Conservation (phyloP, 768 basidiomycete genomes). For the Obba rivulosa region DNA sequence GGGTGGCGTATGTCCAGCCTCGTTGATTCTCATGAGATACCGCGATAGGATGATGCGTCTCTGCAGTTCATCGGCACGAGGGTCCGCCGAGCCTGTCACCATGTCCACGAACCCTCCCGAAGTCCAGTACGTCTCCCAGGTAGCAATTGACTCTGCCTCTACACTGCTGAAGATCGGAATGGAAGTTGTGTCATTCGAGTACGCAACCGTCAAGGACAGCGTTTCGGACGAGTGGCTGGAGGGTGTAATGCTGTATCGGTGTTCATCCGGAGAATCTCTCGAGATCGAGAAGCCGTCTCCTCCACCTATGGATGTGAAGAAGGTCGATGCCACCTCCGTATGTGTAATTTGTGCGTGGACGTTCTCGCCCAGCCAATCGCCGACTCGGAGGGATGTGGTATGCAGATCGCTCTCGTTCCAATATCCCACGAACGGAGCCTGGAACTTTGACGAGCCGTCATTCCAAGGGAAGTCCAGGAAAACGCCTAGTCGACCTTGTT, state of each 20-base stretch:
- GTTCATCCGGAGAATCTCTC: constrained; percentile 36
- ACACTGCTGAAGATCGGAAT: constrained; percentile 24
- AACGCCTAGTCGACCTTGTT: constrained; percentile 33
- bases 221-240: constrained; percentile 4
- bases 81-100: constrained; percentile 41
- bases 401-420: constrained; percentile 44
- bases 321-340: constrained; percentile 33
- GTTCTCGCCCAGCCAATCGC: constrained; percentile 8
- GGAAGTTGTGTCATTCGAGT: constrained; percentile 15
- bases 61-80: constrained; percentile 50
- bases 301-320: constrained; percentile 35
- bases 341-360: constrained; percentile 38
- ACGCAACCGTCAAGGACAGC: constrained; percentile 36
- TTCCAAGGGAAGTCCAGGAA: constrained; percentile 61
- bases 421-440: constrained; percentile 53
- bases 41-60: constrained; percentile 50
- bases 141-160: constrained; percentile 28
- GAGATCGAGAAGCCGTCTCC: constrained; percentile 36
- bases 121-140: constrained; percentile 47
- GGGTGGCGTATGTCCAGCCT: constrained; percentile 49
- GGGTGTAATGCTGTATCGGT: constrained; percentile 46
- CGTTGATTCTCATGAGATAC: constrained; percentile 55
- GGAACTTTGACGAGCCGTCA: constrained; percentile 50
- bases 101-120: constrained; percentile 49
- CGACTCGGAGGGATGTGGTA: constrained; percentile 33